phyloP scores from a whole-genome alignment of 108 stramenopile genomes.

The Chaetoceros muelleri region DNA sequence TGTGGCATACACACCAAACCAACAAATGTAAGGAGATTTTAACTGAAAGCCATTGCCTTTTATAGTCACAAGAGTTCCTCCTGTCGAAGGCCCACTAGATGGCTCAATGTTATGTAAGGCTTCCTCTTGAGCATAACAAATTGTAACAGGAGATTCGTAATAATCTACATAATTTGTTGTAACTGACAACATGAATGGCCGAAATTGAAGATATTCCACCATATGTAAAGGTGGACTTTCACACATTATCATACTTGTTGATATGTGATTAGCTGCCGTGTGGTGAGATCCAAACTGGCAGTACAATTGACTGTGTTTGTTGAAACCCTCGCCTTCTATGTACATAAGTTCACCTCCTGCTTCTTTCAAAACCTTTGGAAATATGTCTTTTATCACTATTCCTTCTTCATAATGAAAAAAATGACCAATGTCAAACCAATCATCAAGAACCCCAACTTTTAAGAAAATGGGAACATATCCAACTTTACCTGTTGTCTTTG shows the following conservation, averaged over 20 bases:
- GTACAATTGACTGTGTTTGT: background rate
- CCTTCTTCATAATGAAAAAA: background rate
- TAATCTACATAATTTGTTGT: constrained; percentile 16
- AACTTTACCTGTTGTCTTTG: constrained; percentile 7
- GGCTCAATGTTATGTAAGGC: constrained; percentile 15
- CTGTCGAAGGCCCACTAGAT: constrained; percentile 13
- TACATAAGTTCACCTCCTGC: background rate
- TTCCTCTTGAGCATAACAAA: constrained; percentile 11
- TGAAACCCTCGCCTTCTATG: background rate
- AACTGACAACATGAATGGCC: constrained; percentile 14
- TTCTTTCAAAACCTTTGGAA: background rate
- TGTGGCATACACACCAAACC: constrained; percentile 8
- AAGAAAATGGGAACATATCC: constrained; percentile 12
- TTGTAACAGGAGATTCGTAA: background rate
- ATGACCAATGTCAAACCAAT: background rate
- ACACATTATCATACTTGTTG: constrained; percentile 16
- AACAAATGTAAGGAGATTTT: constrained; percentile 14
- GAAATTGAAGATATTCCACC: too few relatives aligned
- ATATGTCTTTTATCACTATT: background rate
- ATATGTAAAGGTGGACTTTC: constrained; percentile 8
- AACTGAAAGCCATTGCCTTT: constrained; percentile 19
- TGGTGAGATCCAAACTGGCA: background rate
- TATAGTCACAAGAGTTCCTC: constrained; percentile 23
- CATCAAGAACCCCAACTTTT: background rate
- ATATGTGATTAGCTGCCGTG: background rate